These are phyloP conservation scores for Carex sylvatica DNA, from an alignment of 202 grass and related monocot genomes.

Conservation along the genomic window DNA sequence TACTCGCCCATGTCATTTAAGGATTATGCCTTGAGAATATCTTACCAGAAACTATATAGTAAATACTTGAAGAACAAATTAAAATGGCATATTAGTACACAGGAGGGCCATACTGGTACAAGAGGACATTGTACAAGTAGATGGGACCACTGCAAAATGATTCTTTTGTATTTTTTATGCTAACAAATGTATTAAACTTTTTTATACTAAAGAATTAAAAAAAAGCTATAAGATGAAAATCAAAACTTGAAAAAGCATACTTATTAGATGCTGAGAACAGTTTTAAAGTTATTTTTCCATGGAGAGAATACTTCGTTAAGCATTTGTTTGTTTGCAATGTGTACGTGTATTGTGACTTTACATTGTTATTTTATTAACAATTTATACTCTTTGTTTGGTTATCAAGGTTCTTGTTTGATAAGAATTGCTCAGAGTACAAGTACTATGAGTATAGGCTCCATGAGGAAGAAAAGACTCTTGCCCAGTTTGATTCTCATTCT, in stretches of 20 bases:
- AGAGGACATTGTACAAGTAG: background rate
- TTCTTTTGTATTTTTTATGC: background rate
- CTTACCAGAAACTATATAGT: background rate
- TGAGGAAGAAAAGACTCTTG: slow-evolving; percentile 71
- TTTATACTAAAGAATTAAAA: background rate
- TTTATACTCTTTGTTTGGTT: slow-evolving; percentile 3
- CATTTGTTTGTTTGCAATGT: background rate
- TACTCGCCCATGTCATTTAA: background rate
- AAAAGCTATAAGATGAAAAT: background rate
- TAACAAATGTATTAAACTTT: background rate
- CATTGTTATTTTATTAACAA: background rate
- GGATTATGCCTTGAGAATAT: background rate
- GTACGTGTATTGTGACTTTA: background rate
- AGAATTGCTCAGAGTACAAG: slow-evolving; percentile 80
- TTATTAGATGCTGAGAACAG: background rate
- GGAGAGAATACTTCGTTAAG: background rate
- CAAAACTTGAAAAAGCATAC: background rate
- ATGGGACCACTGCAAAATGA: background rate
- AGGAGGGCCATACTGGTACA: background rate
- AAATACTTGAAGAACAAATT: background rate
- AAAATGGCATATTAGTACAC: background rate
- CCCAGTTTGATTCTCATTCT: slow-evolving; percentile 47
- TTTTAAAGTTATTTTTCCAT: background rate
- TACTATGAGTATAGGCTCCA: slow-evolving; percentile 76
- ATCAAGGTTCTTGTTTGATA: slow-evolving; percentile 93